Evolutionary conservation across 257 asterid genomes (phyloP), one percentile per base, ranked within the genome.

Genomic region (Capsicum pubescens): DNA sequence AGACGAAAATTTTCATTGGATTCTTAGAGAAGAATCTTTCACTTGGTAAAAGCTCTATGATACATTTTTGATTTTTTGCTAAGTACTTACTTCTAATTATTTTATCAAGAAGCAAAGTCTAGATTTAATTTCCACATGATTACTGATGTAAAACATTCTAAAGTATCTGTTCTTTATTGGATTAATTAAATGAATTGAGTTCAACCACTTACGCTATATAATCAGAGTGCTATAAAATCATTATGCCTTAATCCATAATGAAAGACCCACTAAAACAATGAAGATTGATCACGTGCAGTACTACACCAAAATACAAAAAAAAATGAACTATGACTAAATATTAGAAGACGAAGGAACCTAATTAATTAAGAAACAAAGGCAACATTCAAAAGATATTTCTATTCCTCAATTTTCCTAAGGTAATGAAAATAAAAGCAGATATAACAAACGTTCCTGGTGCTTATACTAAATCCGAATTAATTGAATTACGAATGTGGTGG

Each of bases 1-100:
- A 36, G 21, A 76, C 14, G 5, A 52, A 54, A 76, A 76, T 64
- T 76, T 76, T 54, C 81, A 76, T 76, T 76, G 81, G 64, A 76
- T 52, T 26, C 81, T 76, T 52, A 14, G 44, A 76, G 42, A 13
- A 54, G 26, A 76, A 76, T 52, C 46, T 76, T 76, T 76, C 63
- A 76, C 81, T 76, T 76, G 63, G 9, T 21, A 74, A 74, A 74
- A 74, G 61, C 19, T 74, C 39, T 54, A 74, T 21, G 60, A 21
- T 21, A 52, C 12, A 26, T 21, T 44, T 71, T 39, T 39, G 5
- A 39, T 39, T 17, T 48, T 57, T 42, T 71, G 77, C 8, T 3
- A 69, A 39, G 32, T 69, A 39, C 77, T 16, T 39, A 58, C 76
- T 39, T 3, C 13, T 66, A 66, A 66, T 69, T 69, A 76, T 76